These are phyloP conservation scores for Solanum habrochaites DNA, from an alignment of 257 asterid species.

Conservation along the genomic window DNA sequence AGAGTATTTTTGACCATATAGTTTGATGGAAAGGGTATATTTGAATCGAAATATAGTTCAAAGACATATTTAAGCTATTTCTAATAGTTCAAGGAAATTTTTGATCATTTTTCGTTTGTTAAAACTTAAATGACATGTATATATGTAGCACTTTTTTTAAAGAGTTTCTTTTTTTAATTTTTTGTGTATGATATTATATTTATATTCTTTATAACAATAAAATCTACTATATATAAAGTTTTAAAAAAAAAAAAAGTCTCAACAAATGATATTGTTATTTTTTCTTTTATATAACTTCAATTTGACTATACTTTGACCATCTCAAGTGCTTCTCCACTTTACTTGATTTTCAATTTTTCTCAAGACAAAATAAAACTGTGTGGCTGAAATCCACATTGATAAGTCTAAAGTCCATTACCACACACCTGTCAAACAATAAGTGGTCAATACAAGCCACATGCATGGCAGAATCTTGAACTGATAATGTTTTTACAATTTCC, in stretches of 20 bases:
- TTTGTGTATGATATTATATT: no score
- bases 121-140: no score
- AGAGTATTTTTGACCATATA: no score
- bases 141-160: no score
- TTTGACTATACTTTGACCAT: background rate
- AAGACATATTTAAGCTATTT: no score
- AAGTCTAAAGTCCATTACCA: conserved; percentile 10
- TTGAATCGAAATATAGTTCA: no score
- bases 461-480: conserved; percentile 25
- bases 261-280: background rate
- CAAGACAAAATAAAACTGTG: background rate
- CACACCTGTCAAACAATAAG: conserved; percentile 30
- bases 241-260: background rate
- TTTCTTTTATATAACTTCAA: background rate
- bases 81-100: no score
- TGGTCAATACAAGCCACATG: conserved; percentile 36
- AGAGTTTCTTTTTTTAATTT: no score
- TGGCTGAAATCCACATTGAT: background rate
- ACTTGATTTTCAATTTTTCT: background rate
- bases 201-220: background rate
- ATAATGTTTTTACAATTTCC: conserved; percentile 11
- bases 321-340: background rate
- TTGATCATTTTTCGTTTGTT: no score
- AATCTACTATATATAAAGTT: background rate
- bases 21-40: fast-evolving